Conservation (phyloP, 306 rosid species). For the Sesbania bispinosa region DNA sequence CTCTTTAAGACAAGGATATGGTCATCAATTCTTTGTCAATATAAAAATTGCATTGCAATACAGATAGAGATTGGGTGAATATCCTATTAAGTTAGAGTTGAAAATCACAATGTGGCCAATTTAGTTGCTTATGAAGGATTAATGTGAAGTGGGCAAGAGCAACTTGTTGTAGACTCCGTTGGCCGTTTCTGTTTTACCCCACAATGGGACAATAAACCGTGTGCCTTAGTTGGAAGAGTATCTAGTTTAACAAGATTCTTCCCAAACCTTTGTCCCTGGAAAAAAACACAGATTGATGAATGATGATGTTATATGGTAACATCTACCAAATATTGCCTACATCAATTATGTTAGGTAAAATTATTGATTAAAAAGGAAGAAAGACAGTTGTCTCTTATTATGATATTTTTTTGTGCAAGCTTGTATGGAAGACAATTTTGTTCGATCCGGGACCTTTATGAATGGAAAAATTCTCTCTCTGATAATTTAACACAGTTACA, state of each 20-base stretch:
- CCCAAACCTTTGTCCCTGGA: neutral
- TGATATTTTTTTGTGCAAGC: too few relatives aligned
- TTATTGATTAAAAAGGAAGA: neutral
- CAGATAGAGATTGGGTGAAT: constrained; percentile 23
- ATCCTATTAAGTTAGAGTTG: constrained; percentile 15
- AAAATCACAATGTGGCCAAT: constrained; percentile 24
- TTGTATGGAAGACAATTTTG: too few relatives aligned
- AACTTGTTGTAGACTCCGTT: constrained; percentile 39
- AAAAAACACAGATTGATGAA: neutral
- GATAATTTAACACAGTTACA: too few relatives aligned
- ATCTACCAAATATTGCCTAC: constrained; percentile 10
- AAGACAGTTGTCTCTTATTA: neutral
- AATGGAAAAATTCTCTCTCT: too few relatives aligned
- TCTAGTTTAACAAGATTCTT: constrained; percentile 33
- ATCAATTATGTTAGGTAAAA: constrained; percentile 6
- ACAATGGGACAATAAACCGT: constrained; percentile 38
- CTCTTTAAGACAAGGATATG: constrained; percentile 22
- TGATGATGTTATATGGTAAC: neutral
- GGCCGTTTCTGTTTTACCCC: constrained; percentile 1
- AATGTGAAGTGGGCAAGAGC: neutral
- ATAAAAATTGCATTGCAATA: neutral
- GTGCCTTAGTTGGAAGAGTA: constrained; percentile 29
- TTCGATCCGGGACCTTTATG: too few relatives aligned
- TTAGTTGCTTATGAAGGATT: neutral
- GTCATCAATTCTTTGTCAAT: neutral